These are phyloP conservation scores for Geranium incanum DNA, from an alignment of 441 rosid genomes.

Conservation along the genomic window DNA sequence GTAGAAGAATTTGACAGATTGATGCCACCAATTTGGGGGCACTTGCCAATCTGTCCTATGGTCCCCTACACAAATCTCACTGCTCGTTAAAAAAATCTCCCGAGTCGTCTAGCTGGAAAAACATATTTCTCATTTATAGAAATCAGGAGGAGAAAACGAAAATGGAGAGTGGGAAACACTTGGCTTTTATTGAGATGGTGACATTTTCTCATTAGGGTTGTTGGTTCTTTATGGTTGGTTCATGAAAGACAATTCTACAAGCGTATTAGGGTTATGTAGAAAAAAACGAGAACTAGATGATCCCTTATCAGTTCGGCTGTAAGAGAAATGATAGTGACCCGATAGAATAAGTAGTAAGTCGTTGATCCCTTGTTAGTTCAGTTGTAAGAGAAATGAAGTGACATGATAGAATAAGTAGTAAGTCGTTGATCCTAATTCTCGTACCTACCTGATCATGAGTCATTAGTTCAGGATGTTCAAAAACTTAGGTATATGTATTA, in stretches of 20 bases:
- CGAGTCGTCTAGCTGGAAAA: slow-evolving; percentile 35
- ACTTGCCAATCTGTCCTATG: slow-evolving; percentile 32
- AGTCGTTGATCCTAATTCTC: too few relatives aligned
- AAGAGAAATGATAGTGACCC: too few relatives aligned
- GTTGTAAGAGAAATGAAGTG: too few relatives aligned
- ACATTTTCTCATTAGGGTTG: slow-evolving; percentile 24
- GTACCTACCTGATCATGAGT: too few relatives aligned
- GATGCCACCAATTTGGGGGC: slow-evolving; percentile 29
- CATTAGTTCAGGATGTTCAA: too few relatives aligned
- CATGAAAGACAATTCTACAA: background rate
- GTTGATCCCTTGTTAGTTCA: too few relatives aligned
- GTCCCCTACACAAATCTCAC: slow-evolving; percentile 37
- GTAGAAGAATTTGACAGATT: slow-evolving; percentile 31
- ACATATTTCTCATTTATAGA: slow-evolving; percentile 11
- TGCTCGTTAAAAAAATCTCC: slow-evolving; percentile 29
- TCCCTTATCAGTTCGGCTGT: background rate
- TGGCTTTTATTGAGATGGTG: slow-evolving; percentile 26
- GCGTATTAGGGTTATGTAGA: background rate
- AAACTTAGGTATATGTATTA: background rate
- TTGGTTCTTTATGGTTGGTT: slow-evolving; percentile 14
- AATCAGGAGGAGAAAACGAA: background rate
- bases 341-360: too few relatives aligned
- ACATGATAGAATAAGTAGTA: too few relatives aligned
- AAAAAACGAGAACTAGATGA: background rate
- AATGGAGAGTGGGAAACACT: slow-evolving; percentile 10